These are phyloP conservation scores for Dactylis glomerata DNA, from an alignment of 176 grass and related monocot genomes.

Conservation along the genomic window DNA sequence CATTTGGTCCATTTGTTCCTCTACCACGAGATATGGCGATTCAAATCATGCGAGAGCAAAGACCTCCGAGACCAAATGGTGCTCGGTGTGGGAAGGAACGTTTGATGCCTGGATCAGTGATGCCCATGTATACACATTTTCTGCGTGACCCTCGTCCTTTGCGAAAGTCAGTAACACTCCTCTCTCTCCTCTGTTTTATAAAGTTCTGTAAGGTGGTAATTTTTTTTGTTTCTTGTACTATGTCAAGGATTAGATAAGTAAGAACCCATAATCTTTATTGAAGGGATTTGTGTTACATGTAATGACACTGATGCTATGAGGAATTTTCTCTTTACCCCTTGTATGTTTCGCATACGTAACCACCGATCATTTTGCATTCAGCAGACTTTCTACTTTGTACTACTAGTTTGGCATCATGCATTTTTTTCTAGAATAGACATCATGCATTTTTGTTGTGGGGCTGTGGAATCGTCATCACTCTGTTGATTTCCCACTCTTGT, in stretches of 20 bases:
- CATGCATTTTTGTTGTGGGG: neutral
- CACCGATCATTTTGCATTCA: neutral
- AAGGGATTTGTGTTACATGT: neutral
- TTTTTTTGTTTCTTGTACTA: neutral
- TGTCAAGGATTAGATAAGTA: neutral
- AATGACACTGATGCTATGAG: neutral
- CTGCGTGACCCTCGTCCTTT: slow-evolving; percentile 40
- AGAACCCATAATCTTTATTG: neutral
- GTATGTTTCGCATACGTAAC: neutral
- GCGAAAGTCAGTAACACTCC: slow-evolving; percentile 42
- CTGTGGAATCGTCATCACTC: neutral
- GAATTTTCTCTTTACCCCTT: neutral
- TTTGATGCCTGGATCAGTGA: slow-evolving; percentile 32
- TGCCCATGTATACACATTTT: slow-evolving; percentile 56
- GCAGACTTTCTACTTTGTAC: neutral
- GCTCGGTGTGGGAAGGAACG: slow-evolving; percentile 26
- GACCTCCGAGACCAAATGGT: slow-evolving; percentile 33
- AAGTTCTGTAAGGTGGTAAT: neutral
- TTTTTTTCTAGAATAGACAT: too few species aligned
- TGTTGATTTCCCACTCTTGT: neutral
- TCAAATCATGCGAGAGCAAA: slow-evolving; percentile 57
- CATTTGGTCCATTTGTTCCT: slow-evolving; percentile 85
- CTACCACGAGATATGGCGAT: slow-evolving; percentile 55
- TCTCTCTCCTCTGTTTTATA: neutral
- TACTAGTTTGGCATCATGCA: neutral